A percentile compares a stretch with the other conserved stretches of the same genome.
phyloP scores from a whole-genome alignment of 2,329 filamentous ascomycete species.

The Diaporthe vaccinii region DNA sequence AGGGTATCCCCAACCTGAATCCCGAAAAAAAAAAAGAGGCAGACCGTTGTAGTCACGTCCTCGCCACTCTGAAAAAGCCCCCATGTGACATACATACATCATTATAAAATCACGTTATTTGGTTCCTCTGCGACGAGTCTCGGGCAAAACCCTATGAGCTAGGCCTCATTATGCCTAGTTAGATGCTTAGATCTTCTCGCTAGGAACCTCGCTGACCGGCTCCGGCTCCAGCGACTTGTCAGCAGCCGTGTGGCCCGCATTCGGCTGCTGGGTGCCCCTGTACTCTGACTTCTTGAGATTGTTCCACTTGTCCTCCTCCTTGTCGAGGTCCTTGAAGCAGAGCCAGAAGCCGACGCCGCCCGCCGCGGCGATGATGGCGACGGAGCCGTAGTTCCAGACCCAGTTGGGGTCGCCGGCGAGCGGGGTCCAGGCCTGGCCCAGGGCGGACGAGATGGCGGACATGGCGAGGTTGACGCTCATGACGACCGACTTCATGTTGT shows the following conservation, averaged over 20 bases:
- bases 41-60: not conserved
- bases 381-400: conserved; percentile 78
- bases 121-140: no score
- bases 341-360: conserved; percentile 78
- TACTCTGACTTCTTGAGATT: conserved; percentile 64
- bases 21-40: not conserved
- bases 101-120: conserved; percentile 10
- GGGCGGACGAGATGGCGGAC: conserved; percentile 76
- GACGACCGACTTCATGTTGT: conserved; percentile 86
- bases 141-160: no score
- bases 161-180: no score
- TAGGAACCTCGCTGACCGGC: conserved; percentile 13
- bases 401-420: conserved; percentile 75
- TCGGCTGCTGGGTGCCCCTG: conserved; percentile 57
- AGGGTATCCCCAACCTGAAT: not conserved
- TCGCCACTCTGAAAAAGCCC: not conserved
- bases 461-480: conserved; percentile 78
- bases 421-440: conserved; percentile 77
- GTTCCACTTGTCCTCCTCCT: conserved; percentile 78
- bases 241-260: conserved; percentile 40
- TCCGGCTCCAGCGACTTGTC: conserved; percentile 17
- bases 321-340: conserved; percentile 74
- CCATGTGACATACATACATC: not conserved
- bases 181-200: conserved; percentile 27
- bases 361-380: conserved; percentile 72